Evolutionary conservation across 228 moss, liverwort and hornwort species (phyloP).

Genomic region (Sphagnum magellanicum): DNA sequence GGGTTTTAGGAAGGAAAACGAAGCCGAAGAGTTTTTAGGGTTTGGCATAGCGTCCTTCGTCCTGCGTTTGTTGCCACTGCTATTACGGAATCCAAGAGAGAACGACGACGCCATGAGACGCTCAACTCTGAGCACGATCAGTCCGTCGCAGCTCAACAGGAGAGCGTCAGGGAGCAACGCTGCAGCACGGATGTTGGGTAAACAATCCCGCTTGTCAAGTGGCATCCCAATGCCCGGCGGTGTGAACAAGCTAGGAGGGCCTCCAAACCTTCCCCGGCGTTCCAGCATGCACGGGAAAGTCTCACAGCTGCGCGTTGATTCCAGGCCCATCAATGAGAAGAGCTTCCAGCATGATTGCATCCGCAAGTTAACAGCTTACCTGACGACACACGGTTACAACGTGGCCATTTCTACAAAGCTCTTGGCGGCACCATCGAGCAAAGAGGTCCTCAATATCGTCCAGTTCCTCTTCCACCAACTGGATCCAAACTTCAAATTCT

Average conservation of each 20-base stretch:
- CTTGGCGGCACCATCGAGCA: slow-evolving; percentile 67
- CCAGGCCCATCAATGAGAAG: slow-evolving; percentile 61
- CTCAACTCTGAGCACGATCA: slow-evolving; percentile 29
- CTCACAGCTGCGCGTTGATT: slow-evolving; percentile 48
- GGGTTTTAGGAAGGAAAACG: too few species aligned
- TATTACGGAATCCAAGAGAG: too few species aligned
- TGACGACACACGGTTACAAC: slow-evolving; percentile 59
- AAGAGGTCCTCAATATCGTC: slow-evolving; percentile 72
- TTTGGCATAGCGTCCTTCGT: too few species aligned
- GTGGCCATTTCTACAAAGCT: slow-evolving; percentile 64
- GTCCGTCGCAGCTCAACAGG: slow-evolving; percentile 47
- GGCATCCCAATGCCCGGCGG: slow-evolving; percentile 19
- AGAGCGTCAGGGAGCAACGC: slow-evolving; percentile 36
- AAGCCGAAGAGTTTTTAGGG: too few species aligned
- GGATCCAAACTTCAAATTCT: slow-evolving; percentile 57
- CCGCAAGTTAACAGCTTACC: slow-evolving; percentile 51
- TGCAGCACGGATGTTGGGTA: slow-evolving; percentile 32
- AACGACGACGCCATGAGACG: slow-evolving; percentile 25
- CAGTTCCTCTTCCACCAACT: slow-evolving; percentile 73
- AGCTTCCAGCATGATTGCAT: slow-evolving; percentile 88
- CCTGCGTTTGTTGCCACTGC: too few species aligned
- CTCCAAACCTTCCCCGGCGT: slow-evolving; percentile 39
- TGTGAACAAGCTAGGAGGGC: slow-evolving; percentile 21
- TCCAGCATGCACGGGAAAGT: slow-evolving; percentile 54
- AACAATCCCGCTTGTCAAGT: slow-evolving; percentile 24